phyloP scores from a whole-genome alignment of 1,284 basidiomycete species.

The Fomitopsis betulina region DNA sequence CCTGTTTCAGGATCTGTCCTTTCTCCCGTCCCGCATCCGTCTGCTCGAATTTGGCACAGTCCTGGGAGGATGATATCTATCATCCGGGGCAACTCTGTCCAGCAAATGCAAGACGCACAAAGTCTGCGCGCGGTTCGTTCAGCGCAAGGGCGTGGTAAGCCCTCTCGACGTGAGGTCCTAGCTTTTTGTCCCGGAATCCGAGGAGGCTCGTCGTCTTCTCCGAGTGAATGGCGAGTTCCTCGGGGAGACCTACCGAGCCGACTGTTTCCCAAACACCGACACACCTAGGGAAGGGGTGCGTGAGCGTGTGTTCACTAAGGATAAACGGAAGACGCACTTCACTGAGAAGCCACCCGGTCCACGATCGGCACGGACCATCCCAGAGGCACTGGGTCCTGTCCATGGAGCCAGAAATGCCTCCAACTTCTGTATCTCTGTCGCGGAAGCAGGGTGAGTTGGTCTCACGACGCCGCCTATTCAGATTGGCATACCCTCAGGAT shows the following conservation, averaged over 20 bases:
- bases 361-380: neutral
- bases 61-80: conserved; percentile 30
- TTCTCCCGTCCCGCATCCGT: conserved; percentile 44
- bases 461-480: neutral
- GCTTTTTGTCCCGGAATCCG: conserved; percentile 53
- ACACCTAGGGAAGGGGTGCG: conserved; percentile 37
- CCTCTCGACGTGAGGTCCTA: conserved; percentile 57
- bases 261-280: conserved; percentile 75
- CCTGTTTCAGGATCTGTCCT: conserved; percentile 58
- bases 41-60: conserved; percentile 60
- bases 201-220: conserved; percentile 45
- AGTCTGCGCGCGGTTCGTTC: conserved; percentile 60
- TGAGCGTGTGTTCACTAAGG: neutral
- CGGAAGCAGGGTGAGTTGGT: conserved; percentile 32
- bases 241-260: conserved; percentile 65
- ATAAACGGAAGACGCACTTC: conserved; percentile 39
- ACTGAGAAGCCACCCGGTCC: conserved; percentile 48
- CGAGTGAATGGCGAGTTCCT: conserved; percentile 45
- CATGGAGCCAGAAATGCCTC: neutral
- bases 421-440: conserved; percentile 44
- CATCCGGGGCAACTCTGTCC: neutral
- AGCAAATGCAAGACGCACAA: conserved; percentile 37
- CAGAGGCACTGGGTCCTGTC: neutral
- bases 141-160: conserved; percentile 67
- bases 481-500: conserved; percentile 36